Evolutionary conservation across 2,329 filamentous ascomycete species (phyloP).

Genomic region (Clarireedia sp.): DNA sequence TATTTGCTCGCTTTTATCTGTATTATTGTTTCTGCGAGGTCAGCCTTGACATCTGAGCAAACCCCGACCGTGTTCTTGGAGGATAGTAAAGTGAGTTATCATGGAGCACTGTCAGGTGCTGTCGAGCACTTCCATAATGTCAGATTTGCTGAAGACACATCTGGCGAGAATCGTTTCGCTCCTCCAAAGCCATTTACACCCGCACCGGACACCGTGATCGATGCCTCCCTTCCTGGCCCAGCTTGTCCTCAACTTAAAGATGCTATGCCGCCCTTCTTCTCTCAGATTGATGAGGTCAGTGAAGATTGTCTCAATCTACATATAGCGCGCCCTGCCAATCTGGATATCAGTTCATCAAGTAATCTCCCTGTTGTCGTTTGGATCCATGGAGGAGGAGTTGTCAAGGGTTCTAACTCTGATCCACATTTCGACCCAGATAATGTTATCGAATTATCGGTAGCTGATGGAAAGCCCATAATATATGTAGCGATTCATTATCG

Average conservation of each 20-base stretch:
- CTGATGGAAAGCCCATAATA: constrained; percentile 3
- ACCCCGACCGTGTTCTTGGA: too few relatives aligned
- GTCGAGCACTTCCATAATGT: constrained; percentile 6
- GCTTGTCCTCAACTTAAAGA: constrained; percentile 6
- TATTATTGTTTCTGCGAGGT: too few relatives aligned
- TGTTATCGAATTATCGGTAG: not conserved
- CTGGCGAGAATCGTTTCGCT: not conserved
- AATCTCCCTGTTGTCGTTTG: constrained; percentile 8
- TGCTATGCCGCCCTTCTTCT: constrained; percentile 7
- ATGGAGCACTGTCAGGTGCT: too few relatives aligned
- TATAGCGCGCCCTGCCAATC: not conserved
- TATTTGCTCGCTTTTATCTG: too few relatives aligned
- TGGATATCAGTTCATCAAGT: not conserved
- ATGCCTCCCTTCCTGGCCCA: not conserved
- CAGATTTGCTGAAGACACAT: constrained; percentile 6
- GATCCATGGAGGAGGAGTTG: constrained; percentile 1
- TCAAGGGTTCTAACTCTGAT: constrained; percentile 1
- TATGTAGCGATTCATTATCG: constrained; percentile 6
- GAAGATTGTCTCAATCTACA: constrained; percentile 6
- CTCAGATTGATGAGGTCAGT: not conserved
- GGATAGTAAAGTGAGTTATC: too few relatives aligned
- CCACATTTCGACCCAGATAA: not conserved
- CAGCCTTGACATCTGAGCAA: too few relatives aligned
- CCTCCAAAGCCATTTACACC: constrained; percentile 2
- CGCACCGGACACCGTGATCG: not conserved